Evolutionary conservation across 179 eudicot genomes (phyloP).

Genomic region (Carnegiea gigantea): DNA sequence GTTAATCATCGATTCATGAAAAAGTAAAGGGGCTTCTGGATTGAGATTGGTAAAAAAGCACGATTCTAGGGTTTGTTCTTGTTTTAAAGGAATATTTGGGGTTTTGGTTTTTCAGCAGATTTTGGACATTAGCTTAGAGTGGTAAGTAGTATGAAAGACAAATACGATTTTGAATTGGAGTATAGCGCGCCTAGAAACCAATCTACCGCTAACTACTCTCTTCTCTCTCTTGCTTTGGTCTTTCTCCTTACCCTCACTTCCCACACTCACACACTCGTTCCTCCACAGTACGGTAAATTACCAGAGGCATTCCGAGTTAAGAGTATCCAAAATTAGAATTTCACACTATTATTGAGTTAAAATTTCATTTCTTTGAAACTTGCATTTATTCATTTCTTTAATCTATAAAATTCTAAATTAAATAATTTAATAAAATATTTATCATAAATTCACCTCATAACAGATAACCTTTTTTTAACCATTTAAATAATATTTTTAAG

Average conservation of each 20-base stretch:
- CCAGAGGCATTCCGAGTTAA: too few relatives aligned
- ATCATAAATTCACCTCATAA: too few relatives aligned
- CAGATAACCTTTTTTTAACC: too few relatives aligned
- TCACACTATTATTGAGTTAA: too few relatives aligned
- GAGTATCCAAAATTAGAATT: too few relatives aligned
- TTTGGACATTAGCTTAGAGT: neutral
- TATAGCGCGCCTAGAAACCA: constrained; percentile 25
- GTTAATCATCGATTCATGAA: neutral
- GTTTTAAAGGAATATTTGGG: constrained; percentile 10
- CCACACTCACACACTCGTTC: neutral
- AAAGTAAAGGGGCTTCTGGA: neutral
- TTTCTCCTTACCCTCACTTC: neutral
- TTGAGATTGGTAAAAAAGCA: constrained; percentile 24
- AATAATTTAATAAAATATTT: too few relatives aligned
- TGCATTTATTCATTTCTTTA: too few relatives aligned
- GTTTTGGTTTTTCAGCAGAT: neutral
- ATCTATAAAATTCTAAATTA: too few relatives aligned
- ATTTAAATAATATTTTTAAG: too few relatives aligned
- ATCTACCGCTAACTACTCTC: constrained; percentile 6
- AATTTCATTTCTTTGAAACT: too few relatives aligned
- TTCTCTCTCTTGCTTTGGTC: neutral
- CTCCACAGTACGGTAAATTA: too few relatives aligned
- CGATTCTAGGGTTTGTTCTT: constrained; percentile 33
- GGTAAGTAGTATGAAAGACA: neutral
- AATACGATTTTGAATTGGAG: constrained; percentile 29